A percentile compares a stretch with the other conserved stretches of the same genome.
Conservation (phyloP, 306 rosid genomes). For the Quillaja saponaria region DNA sequence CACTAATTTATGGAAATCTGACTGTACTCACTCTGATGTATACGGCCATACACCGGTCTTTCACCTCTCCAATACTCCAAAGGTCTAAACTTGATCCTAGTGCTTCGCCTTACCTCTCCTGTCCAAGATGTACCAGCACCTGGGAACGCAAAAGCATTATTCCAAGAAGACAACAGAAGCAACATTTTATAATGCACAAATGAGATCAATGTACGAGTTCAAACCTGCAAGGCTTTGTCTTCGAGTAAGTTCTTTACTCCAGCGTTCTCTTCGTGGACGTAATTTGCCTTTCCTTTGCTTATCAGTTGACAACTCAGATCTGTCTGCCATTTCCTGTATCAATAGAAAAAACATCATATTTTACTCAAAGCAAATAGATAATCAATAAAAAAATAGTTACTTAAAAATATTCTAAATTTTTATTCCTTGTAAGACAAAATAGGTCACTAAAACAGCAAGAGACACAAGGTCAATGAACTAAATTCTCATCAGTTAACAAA, state of each 20-base stretch:
- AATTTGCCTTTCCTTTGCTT: constrained; percentile 34
- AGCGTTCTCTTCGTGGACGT: constrained; percentile 9
- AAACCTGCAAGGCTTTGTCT: constrained; percentile 64
- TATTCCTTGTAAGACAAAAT: too few relatives aligned
- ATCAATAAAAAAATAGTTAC: too few relatives aligned
- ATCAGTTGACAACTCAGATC: constrained; percentile 8
- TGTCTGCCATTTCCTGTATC: too few relatives aligned
- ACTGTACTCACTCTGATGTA: constrained; percentile 52
- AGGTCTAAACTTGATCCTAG: constrained; percentile 57
- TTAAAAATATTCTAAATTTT: too few relatives aligned
- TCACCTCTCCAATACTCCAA: constrained; percentile 65
- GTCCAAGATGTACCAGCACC: constrained; percentile 52
- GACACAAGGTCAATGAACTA: too few relatives aligned
- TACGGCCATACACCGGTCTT: constrained; percentile 51
- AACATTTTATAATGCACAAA: not conserved
- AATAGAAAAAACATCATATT: too few relatives aligned
- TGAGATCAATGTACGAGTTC: constrained; percentile 3
- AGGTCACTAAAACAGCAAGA: too few relatives aligned
- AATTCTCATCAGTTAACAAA: too few relatives aligned
- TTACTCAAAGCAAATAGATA: too few relatives aligned
- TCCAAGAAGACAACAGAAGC: too few relatives aligned
- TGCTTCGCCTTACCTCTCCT: constrained; percentile 55
- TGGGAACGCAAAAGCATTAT: constrained; percentile 12
- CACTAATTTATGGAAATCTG: too few relatives aligned
- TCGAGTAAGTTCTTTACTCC: constrained; percentile 21